Evolutionary conservation across 176 grass and related monocot genomes (phyloP).

Genomic region (Dendrocalamus sinicus): DNA sequence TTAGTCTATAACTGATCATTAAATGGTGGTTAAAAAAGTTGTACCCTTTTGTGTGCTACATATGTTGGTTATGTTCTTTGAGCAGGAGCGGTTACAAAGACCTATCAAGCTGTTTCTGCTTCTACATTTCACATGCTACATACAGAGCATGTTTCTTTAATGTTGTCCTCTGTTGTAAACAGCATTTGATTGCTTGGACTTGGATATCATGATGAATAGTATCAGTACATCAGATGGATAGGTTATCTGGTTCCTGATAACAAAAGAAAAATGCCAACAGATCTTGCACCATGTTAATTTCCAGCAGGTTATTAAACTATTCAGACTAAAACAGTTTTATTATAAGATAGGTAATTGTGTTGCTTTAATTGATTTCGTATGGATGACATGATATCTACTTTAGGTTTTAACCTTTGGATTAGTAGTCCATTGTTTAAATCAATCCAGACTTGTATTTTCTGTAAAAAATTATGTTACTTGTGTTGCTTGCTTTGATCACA

Average conservation of each 20-base stretch:
- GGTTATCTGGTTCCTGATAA: background rate
- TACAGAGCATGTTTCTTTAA: background rate
- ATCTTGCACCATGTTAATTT: background rate
- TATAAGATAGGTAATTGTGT: background rate
- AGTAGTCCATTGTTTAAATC: slow-evolving; percentile 5
- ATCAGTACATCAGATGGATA: background rate
- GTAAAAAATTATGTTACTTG: background rate
- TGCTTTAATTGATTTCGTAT: background rate
- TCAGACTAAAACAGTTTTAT: background rate
- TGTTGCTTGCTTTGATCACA: background rate
- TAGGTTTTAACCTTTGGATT: background rate
- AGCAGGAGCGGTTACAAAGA: background rate
- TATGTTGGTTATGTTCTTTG: background rate
- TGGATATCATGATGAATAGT: background rate
- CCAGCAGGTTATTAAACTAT: background rate
- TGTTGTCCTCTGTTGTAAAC: background rate
- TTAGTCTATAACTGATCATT: background rate
- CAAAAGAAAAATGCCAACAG: background rate
- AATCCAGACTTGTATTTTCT: background rate
- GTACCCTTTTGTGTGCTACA: background rate
- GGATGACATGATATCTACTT: background rate
- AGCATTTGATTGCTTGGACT: background rate
- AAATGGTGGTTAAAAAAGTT: background rate
- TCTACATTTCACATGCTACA: background rate
- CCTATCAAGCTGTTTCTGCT: background rate